These are phyloP conservation scores for Cercospora nicotianae DNA, from an alignment of 2,329 filamentous ascomycete genomes.

Conservation along the genomic window DNA sequence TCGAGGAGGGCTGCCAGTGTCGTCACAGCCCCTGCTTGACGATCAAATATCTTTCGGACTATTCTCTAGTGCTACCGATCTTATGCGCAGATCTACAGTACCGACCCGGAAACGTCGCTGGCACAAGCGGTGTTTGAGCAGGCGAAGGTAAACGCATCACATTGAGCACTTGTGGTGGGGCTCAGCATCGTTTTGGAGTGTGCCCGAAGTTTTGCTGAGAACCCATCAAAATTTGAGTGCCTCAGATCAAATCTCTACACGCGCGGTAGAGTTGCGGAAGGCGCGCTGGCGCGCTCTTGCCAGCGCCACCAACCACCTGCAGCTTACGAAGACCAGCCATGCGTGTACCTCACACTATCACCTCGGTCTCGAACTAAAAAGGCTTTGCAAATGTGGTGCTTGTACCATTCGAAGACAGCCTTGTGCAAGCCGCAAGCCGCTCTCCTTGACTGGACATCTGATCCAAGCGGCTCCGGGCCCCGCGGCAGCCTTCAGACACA, in stretches of 20 bases:
- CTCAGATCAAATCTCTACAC: background rate
- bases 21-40: background rate
- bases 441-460: background rate
- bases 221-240: background rate
- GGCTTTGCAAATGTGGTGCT: background rate
- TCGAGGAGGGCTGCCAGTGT: background rate
- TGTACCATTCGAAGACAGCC: background rate
- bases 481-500: background rate
- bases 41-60: background rate
- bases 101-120: background rate
- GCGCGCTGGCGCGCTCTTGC: background rate
- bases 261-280: background rate
- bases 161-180: background rate
- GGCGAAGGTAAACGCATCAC: background rate
- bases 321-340: background rate
- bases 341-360: background rate
- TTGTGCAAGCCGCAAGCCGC: background rate
- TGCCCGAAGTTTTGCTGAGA: background rate
- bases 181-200: background rate
- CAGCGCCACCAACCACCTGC: background rate
- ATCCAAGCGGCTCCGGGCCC: background rate
- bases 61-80: background rate
- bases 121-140: background rate
- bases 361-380: background rate
- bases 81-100: background rate